Base-by-base conservation (phyloP, 164 flowering plant species). In the Vitis riparia region DNA sequence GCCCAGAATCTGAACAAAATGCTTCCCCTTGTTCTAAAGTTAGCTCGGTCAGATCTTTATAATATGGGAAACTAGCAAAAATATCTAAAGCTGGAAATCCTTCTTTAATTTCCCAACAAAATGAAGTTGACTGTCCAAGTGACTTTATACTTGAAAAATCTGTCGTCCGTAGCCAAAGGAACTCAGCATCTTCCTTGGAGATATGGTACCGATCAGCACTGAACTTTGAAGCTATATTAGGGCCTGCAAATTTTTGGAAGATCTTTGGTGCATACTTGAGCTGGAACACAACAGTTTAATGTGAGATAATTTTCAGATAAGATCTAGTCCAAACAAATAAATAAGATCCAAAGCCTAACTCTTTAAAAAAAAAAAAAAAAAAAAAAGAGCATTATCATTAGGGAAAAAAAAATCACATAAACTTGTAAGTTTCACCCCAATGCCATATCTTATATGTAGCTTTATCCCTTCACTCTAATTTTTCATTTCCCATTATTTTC, bases 141-240 rank as follows among this genome's bases (percentile, higher is more conserved):
- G 99, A 83, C 66, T 88, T 91, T 29, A 68, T 17, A 2, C 16
- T 48, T 15, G 98, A 89, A 73, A 96, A 90, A 66, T 93, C 98
- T 47, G 97, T 86, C 9, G 97, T 87, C n/a, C 99, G 98, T 71
- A 96, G 87, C 99, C 99, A 96, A 5, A 84, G 60, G 74, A 79
- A 88, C 55, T 90, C 87, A 68, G 72, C 67, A 73, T 93, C 87
- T 68, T 89, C 99, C 86, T 90, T 89, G 81, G 85, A 90, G 29
- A 90, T 56, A 77, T 78, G 85, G 77, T 89, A 96, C 47, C 95
- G 81, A 63, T 86, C 85, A 29, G 73, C 32, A 23, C 65, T 70
- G 70, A 86, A 83, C 69, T 73, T 88, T 32, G 94, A 68, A 27
- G 71, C 71, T 63, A 84, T 13, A 66, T 76, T 48, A 30, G 94